A percentile compares a stretch with the other conserved stretches of the same genome.
phyloP scores from a whole-genome alignment of 2,329 filamentous ascomycete genomes.

The Aureobasidium sp. region DNA sequence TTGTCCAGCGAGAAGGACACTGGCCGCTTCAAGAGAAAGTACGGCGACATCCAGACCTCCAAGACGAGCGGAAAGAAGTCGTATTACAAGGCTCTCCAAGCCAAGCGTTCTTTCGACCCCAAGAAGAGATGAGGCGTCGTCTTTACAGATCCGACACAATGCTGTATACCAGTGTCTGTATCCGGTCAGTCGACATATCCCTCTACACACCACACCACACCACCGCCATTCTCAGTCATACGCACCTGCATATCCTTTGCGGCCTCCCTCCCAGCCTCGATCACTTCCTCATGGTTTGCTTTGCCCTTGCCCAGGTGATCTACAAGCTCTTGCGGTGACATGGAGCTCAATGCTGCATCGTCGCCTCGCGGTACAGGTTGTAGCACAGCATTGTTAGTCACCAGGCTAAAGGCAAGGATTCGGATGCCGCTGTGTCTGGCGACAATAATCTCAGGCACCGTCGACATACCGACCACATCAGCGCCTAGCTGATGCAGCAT shows the following conservation, averaged over 20 bases:
- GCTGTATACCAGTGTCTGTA: constrained; percentile 18
- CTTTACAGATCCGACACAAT: constrained; percentile 18
- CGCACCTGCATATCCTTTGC: constrained; percentile 54
- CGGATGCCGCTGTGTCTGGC: constrained; percentile 58
- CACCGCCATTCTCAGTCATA: neutral
- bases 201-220: neutral
- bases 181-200: constrained; percentile 5
- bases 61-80: constrained; percentile 86
- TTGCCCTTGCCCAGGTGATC: constrained; percentile 51
- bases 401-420: constrained; percentile 58
- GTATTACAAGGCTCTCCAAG: constrained; percentile 74
- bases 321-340: constrained; percentile 46
- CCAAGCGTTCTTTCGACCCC: constrained; percentile 41
- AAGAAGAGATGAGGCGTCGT: constrained; percentile 25
- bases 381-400: constrained; percentile 58
- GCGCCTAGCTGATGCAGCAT: constrained; percentile 55
- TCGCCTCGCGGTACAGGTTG: constrained; percentile 54
- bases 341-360: constrained; percentile 45
- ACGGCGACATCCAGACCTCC: constrained; percentile 70
- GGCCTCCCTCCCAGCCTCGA: constrained; percentile 54
- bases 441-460: constrained; percentile 61
- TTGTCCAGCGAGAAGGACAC: constrained; percentile 59
- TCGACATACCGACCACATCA: constrained; percentile 67
- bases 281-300: constrained; percentile 59
- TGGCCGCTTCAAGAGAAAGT: constrained; percentile 78